These are phyloP conservation scores for Phellopilus nigrolimitatus DNA, from an alignment of 1,284 basidiomycete genomes.

Conservation along the genomic window DNA sequence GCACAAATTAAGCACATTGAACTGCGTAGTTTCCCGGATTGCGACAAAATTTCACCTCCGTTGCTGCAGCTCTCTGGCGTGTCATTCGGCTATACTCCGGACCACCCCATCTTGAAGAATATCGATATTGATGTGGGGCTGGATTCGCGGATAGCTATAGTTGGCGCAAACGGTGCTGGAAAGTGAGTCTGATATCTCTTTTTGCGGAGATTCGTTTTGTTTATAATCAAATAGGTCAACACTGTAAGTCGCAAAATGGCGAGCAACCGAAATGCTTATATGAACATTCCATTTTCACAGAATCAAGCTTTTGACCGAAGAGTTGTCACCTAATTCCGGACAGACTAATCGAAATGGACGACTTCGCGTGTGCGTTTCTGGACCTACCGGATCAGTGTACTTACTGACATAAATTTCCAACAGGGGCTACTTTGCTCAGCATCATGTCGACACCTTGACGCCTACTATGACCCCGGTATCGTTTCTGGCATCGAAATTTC, in stretches of 20 bases:
- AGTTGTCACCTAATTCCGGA: conserved; percentile 75
- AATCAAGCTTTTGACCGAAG: conserved; percentile 94
- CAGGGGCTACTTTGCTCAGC: conserved; percentile 93
- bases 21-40: conserved; percentile 71
- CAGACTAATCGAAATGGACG: conserved; percentile 89
- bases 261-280: background rate
- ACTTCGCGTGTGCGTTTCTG: conserved; percentile 62
- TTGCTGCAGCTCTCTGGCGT: conserved; percentile 92
- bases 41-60: conserved; percentile 95
- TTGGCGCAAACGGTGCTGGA: conserved; percentile 80
- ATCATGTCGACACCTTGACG: conserved; percentile 93
- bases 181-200: conserved; percentile 39
- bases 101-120: conserved; percentile 74
- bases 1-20: background rate
- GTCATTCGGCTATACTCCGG: conserved; percentile 84
- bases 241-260: conserved; percentile 1
- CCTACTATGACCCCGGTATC: conserved; percentile 85
- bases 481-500: conserved; percentile 88
- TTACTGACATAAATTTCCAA: background rate
- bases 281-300: background rate
- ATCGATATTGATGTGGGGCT: conserved; percentile 90
- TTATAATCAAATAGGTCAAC: conserved; percentile 5
- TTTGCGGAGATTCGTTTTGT: background rate
- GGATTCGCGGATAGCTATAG: conserved; percentile 87
- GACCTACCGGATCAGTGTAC: conserved; percentile 25